Base-by-base conservation (phyloP, 768 basidiomycete genomes). In the Leccinum uliginosum region DNA sequence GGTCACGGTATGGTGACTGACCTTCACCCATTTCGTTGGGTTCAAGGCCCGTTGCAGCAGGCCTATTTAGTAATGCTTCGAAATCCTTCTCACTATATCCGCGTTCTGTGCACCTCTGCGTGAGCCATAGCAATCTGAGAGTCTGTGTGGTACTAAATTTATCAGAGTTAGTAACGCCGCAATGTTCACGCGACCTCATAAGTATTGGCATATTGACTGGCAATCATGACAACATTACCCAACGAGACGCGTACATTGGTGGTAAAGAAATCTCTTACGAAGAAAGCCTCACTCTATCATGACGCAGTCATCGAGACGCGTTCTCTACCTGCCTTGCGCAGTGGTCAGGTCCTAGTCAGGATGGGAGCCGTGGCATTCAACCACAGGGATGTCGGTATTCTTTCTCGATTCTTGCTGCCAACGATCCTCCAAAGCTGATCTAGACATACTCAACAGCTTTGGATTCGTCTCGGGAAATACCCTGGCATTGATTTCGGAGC, bases 351-450 rank as follows among this genome's bases (percentile, higher is more conserved):
- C 1, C 75, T 89, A 8, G 85, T 91, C 9, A 82, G 79, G 67
- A 81, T 91, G 51, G 76, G 73, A 19, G 87, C 90, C 14, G 88
- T 78, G 0, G 83, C 80, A 15, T 89, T 89, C 75, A 93, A 93
- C 67, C 90, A 85, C 64, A 78, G 86, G 65, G 90, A 91, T 63
- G 87, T 88, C 57, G 50, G 67, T 64, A 29, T 51, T 30, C 29
- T 50, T 21, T 51, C 7, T 19, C 30, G 3, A 34, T 26, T 32
- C 26, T 32, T 1, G 27, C 26, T 54, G 2, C 14, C 3, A 27
- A 24, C 29, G 32, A 34, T 10, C 15, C 6, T 35, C 38, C 7
- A 19, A 44, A 45, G 23, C 21, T 35, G 12, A 51, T 40, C 30
- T n/a, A 10, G 17, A 44, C 15, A 17, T 59, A 51, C n/a, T n/a